Evolutionary conservation across 2,329 filamentous ascomycete genomes (phyloP).

Genomic region (Magnaporthiopsis poae): DNA sequence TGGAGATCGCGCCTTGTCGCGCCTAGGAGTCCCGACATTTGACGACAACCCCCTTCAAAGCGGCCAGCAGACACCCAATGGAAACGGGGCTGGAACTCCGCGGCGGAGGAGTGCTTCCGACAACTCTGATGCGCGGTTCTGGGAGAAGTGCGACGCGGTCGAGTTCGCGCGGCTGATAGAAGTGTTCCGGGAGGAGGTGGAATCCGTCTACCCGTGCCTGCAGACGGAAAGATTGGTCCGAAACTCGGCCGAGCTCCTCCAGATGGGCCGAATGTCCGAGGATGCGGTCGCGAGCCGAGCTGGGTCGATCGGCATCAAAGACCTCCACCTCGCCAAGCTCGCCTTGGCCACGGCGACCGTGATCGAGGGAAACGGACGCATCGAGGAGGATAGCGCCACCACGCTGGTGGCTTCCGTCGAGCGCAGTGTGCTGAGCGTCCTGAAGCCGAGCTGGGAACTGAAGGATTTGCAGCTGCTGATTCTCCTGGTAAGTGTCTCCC

Average conservation of each 20-base stretch:
- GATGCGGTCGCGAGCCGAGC: background rate
- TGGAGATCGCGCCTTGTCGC: slow-evolving; percentile 24
- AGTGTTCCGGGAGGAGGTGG: slow-evolving; percentile 30
- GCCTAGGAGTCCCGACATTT: slow-evolving; percentile 25
- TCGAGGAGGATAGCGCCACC: slow-evolving; percentile 17
- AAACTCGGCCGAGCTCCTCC: slow-evolving; percentile 17
- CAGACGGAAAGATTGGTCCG: slow-evolving; percentile 21
- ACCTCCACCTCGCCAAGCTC: slow-evolving; percentile 23
- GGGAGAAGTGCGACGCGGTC: slow-evolving; percentile 16
- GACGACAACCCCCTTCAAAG: slow-evolving; percentile 18
- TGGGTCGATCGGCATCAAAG: slow-evolving; percentile 17
- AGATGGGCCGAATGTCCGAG: background rate
- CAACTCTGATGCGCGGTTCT: slow-evolving; percentile 19
- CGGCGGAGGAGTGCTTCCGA: slow-evolving; percentile 8
- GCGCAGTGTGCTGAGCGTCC: slow-evolving; percentile 19
- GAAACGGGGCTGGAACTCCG: slow-evolving; percentile 1
- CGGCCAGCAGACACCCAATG: slow-evolving; percentile 6
- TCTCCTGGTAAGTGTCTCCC: slow-evolving; percentile 18
- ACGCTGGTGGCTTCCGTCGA: slow-evolving; percentile 19
- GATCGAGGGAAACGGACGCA: slow-evolving; percentile 23
- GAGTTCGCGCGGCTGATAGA: slow-evolving; percentile 20
- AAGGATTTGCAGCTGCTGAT: slow-evolving; percentile 25
- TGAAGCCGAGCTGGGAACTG: slow-evolving; percentile 18
- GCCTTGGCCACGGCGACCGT: slow-evolving; percentile 25
- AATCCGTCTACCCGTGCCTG: slow-evolving; percentile 21